phyloP scores from a whole-genome alignment of 2,329 filamentous ascomycete species.

The Alternaria tenuissima region DNA sequence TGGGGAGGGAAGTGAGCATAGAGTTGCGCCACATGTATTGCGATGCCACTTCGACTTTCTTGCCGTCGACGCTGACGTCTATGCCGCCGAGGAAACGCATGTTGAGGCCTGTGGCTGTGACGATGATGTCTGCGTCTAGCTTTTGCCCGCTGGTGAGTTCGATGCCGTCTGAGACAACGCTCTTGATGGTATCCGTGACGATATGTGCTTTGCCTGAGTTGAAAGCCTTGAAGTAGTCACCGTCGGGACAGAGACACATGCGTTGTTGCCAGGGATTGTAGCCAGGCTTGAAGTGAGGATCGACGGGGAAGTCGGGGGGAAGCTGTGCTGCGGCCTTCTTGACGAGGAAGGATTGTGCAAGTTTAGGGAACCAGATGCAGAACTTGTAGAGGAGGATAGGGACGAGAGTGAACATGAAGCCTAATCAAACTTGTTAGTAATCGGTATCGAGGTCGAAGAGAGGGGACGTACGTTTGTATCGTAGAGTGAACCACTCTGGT shows the following conservation, averaged over 20 bases:
- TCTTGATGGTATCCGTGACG: slow-evolving; percentile 64
- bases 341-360: slow-evolving; percentile 58
- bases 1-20: slow-evolving; percentile 71
- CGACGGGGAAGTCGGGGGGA: slow-evolving; percentile 55
- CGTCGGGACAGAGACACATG: slow-evolving; percentile 72
- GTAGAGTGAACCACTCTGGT: slow-evolving; percentile 58
- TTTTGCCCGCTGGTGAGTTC: slow-evolving; percentile 56
- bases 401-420: slow-evolving; percentile 59
- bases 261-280: slow-evolving; percentile 73
- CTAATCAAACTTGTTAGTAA: slow-evolving; percentile 12
- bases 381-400: slow-evolving; percentile 60
- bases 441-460: background rate
- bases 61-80: slow-evolving; percentile 61
- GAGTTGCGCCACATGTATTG: slow-evolving; percentile 68
- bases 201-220: slow-evolving; percentile 61
- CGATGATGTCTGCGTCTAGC: slow-evolving; percentile 67
- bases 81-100: slow-evolving; percentile 64
- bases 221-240: slow-evolving; percentile 65
- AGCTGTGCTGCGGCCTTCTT: slow-evolving; percentile 59
- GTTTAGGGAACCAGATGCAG: slow-evolving; percentile 62
- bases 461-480: slow-evolving; percentile 53
- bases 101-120: slow-evolving; percentile 71
- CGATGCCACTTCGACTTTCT: slow-evolving; percentile 54
- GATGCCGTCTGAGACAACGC: slow-evolving; percentile 60
- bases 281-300: slow-evolving; percentile 57